Evolutionary conservation across 345 rosid species (phyloP).

Genomic region (Gossypium australe): DNA sequence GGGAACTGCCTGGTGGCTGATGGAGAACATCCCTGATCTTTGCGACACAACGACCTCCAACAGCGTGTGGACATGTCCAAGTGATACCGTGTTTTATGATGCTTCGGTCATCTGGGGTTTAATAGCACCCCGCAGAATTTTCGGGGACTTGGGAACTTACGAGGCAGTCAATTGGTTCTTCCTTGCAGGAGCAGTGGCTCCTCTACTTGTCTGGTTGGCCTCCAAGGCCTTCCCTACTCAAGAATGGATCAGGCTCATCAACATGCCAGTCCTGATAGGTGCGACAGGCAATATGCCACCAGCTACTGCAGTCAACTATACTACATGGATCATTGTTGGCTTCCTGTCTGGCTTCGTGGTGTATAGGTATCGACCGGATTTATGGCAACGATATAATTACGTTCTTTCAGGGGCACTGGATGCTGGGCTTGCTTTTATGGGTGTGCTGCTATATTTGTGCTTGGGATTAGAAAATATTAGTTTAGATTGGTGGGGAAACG

Average conservation of each 20-base stretch:
- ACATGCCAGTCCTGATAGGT: slow-evolving; percentile 85
- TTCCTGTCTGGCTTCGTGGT: slow-evolving; percentile 80
- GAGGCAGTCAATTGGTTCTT: slow-evolving; percentile 88
- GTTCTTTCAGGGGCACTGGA: slow-evolving; percentile 82
- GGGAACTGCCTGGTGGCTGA: slow-evolving; percentile 94
- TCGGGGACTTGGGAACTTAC: slow-evolving; percentile 79
- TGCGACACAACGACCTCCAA: slow-evolving; percentile 58
- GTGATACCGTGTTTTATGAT: slow-evolving; percentile 82
- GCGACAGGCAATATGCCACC: slow-evolving; percentile 93
- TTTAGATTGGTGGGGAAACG: slow-evolving; percentile 96
- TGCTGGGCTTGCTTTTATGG: slow-evolving; percentile 97
- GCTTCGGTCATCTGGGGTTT: slow-evolving; percentile 97
- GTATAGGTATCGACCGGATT: slow-evolving; percentile 62
- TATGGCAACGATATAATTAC: slow-evolving; percentile 85
- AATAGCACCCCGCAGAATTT: slow-evolving; percentile 81
- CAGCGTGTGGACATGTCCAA: slow-evolving; percentile 88
- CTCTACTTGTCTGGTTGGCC: slow-evolving; percentile 47
- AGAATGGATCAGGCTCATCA: slow-evolving; percentile 82
- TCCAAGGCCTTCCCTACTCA: slow-evolving; percentile 66
- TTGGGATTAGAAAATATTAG: slow-evolving; percentile 68
- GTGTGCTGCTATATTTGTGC: slow-evolving; percentile 72
- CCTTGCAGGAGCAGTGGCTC: slow-evolving; percentile 47
- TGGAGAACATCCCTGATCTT: slow-evolving; percentile 81
- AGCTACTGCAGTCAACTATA: slow-evolving; percentile 96
- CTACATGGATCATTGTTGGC: slow-evolving; percentile 75